These are phyloP conservation scores for Fragaria iinumae DNA, from an alignment of 306 rosid genomes.

Conservation along the genomic window DNA sequence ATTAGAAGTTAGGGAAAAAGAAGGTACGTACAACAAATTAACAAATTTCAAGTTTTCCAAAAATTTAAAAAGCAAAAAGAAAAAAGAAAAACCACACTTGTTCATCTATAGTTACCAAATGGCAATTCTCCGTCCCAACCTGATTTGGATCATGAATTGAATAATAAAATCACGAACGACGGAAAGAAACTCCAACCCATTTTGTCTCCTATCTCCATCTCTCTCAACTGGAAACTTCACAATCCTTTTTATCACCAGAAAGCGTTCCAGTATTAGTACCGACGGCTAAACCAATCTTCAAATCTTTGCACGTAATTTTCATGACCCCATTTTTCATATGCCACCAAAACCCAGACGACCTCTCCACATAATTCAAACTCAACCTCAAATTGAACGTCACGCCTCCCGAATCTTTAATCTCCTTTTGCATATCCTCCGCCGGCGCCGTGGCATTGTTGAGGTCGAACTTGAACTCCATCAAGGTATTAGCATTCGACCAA, in stretches of 20 bases:
- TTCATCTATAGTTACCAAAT: background rate
- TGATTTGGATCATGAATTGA: background rate
- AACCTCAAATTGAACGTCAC: conserved; percentile 30
- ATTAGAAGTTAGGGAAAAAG: background rate
- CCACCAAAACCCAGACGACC: conserved; percentile 11
- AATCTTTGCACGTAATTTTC: conserved; percentile 31
- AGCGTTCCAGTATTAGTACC: conserved; percentile 1
- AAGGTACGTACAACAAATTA: background rate
- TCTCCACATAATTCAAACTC: conserved; percentile 14
- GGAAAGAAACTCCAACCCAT: background rate
- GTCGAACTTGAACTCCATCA: conserved; percentile 14
- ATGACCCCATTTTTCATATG: background rate
- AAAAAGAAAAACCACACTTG: background rate
- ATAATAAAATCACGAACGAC: background rate
- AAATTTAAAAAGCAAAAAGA: background rate
- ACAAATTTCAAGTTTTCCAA: background rate
- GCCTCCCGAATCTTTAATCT: conserved; percentile 18
- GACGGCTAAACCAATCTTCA: conserved; percentile 42
- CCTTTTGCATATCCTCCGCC: conserved; percentile 28
- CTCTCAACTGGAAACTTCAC: conserved; percentile 14
- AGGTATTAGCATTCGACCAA: background rate
- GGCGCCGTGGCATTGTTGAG: background rate
- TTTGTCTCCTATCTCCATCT: background rate
- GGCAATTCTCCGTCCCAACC: background rate
- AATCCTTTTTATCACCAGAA: background rate